phyloP scores from a whole-genome alignment of 768 basidiomycete genomes.

The Amanita exitialis region DNA sequence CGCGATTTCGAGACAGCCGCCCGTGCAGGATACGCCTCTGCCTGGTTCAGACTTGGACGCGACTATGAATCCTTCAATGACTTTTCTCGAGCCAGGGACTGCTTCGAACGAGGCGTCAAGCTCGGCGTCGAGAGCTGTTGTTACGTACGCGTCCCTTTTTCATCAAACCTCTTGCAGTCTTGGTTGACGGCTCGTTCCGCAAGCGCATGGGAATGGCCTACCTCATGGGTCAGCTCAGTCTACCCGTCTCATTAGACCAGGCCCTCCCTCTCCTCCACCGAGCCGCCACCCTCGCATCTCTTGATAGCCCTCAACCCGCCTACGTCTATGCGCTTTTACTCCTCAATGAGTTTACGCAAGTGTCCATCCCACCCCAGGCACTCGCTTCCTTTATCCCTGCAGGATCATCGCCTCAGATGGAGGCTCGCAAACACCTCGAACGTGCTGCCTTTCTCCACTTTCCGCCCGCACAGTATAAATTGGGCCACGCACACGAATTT shows the following conservation, averaged over 20 bases:
- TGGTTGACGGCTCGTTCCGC: slow-evolving; percentile 6
- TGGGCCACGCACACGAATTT: slow-evolving; percentile 89
- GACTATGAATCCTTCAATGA: slow-evolving; percentile 91
- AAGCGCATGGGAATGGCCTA: slow-evolving; percentile 92
- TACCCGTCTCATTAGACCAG: slow-evolving; percentile 36
- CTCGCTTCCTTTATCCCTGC: slow-evolving; percentile 47
- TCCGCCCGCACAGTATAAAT: slow-evolving; percentile 84
- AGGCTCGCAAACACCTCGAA: slow-evolving; percentile 73
- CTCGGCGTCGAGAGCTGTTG: slow-evolving; percentile 68
- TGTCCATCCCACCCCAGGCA: slow-evolving; percentile 36
- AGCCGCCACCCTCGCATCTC: slow-evolving; percentile 65
- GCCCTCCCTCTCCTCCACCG: slow-evolving; percentile 69
- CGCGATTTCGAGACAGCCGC: slow-evolving; percentile 84
- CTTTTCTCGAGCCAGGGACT: slow-evolving; percentile 60
- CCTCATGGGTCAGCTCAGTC: slow-evolving; percentile 76
- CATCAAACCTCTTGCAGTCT: slow-evolving; percentile 1
- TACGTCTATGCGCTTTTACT: slow-evolving; percentile 86
- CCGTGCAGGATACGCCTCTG: slow-evolving; percentile 61
- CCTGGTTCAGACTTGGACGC: slow-evolving; percentile 87
- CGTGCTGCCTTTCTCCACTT: slow-evolving; percentile 80
- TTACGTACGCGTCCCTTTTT: slow-evolving; percentile 45
- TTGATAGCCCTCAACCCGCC: slow-evolving; percentile 79
- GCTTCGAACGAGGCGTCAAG: slow-evolving; percentile 77
- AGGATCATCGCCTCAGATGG: slow-evolving; percentile 35
- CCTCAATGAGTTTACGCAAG: slow-evolving; percentile 71